Percentiles rank a stretch among this genome's conserved stretches.
These are phyloP conservation scores for Lactarius sp. DNA, from an alignment of 768 basidiomycete genomes.

Conservation along the genomic window DNA sequence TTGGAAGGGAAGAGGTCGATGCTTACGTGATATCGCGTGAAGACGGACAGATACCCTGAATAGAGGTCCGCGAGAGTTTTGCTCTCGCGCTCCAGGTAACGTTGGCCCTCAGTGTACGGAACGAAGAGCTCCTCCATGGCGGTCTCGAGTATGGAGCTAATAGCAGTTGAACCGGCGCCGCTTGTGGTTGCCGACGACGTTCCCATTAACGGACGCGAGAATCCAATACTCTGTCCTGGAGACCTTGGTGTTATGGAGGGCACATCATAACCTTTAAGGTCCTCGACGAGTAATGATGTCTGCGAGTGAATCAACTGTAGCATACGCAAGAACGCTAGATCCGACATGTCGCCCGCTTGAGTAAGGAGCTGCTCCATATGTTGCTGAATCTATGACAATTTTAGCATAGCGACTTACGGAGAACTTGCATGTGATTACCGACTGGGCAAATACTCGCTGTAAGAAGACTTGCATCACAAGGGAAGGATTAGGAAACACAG, in stretches of 20 bases:
- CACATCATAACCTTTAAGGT: slow-evolving; percentile 87
- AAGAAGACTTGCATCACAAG: slow-evolving; percentile 98
- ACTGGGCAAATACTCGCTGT: slow-evolving; percentile 96
- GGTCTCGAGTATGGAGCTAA: slow-evolving; percentile 85
- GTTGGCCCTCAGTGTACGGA: slow-evolving; percentile 84
- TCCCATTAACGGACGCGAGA: slow-evolving; percentile 50
- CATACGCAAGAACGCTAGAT: slow-evolving; percentile 86
- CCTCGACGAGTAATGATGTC: slow-evolving; percentile 76
- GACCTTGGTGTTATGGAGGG: slow-evolving; percentile 62
- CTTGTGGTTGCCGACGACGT: slow-evolving; percentile 39
- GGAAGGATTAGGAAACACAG: slow-evolving; percentile 94
- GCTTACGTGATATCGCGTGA: slow-evolving; percentile 87
- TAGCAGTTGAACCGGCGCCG: slow-evolving; percentile 46
- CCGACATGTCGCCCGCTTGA: slow-evolving; percentile 68
- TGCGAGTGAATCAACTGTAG: slow-evolving; percentile 83
- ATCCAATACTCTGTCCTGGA: slow-evolving; percentile 56
- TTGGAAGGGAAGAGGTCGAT: not conserved
- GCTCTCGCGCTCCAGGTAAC: slow-evolving; percentile 90
- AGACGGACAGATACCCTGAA: slow-evolving; percentile 59
- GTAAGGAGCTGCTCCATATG: slow-evolving; percentile 88
- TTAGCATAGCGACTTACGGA: not conserved
- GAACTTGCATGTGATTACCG: slow-evolving; percentile 48
- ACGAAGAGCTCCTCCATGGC: slow-evolving; percentile 96
- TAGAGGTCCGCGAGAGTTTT: slow-evolving; percentile 80
- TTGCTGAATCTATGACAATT: slow-evolving; percentile 76